Conservation (phyloP, 352 stramenopile genomes). For the Phytophthora citricola region DNA sequence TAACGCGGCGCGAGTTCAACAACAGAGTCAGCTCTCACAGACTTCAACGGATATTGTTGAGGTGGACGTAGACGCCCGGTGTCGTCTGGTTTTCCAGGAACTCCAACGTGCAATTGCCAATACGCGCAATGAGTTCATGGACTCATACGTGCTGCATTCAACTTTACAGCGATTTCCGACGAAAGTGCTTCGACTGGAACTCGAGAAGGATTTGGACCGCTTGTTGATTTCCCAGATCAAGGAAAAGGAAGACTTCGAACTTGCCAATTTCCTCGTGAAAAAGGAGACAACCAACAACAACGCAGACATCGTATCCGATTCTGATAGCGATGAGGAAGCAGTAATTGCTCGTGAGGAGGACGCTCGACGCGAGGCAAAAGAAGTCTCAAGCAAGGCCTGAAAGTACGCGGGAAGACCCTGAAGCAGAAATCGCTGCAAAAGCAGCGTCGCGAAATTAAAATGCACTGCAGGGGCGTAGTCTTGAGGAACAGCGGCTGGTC, state of each 20-base stretch:
- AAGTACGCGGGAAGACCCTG: constrained; percentile 56
- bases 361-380: constrained; percentile 40
- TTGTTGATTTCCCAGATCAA: constrained; percentile 88
- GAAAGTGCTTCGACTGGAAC: constrained; percentile 86
- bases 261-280: constrained; percentile 52
- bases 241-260: constrained; percentile 71
- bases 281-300: background rate
- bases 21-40: constrained; percentile 35
- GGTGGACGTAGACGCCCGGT: constrained; percentile 88
- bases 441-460: constrained; percentile 83
- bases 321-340: constrained; percentile 79
- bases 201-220: constrained; percentile 93
- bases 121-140: constrained; percentile 88
- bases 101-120: constrained; percentile 90
- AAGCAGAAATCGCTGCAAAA: constrained; percentile 73
- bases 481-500: constrained; percentile 71
- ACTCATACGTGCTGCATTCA: constrained; percentile 90
- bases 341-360: constrained; percentile 61
- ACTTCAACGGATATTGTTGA: constrained; percentile 54
- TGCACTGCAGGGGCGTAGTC: constrained; percentile 57
- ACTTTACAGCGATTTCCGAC: constrained; percentile 92
- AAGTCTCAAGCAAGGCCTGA: constrained; percentile 42
- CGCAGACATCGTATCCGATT: constrained; percentile 55
- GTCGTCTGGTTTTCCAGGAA: constrained; percentile 88
- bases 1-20: constrained; percentile 44